These are phyloP conservation scores for Yamadazyma philogaea DNA, from an alignment of 805 yeast species.

Conservation along the genomic window DNA sequence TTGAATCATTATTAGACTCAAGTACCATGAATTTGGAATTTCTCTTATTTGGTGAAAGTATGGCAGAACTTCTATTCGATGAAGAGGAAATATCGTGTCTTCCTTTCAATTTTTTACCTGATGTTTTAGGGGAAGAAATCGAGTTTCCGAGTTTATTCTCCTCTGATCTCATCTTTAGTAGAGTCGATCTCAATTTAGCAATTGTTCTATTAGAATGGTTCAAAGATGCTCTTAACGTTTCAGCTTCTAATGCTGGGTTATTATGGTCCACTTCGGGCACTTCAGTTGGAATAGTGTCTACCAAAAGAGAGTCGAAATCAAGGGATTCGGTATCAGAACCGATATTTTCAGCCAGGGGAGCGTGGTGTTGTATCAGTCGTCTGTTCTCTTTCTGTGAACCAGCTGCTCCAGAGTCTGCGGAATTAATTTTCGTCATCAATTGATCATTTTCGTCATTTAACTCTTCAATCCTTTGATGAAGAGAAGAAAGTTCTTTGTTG, in stretches of 20 bases:
- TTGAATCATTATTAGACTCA: conserved; percentile 15
- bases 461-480: conserved; percentile 52
- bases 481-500: conserved; percentile 42
- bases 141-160: conserved; percentile 22
- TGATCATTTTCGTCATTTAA: conserved; percentile 69
- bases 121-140: conserved; percentile 13
- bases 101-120: conserved; percentile 14
- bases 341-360: background rate
- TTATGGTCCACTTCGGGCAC: conserved; percentile 31
- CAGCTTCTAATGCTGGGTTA: conserved; percentile 54
- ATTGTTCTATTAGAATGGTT: conserved; percentile 63
- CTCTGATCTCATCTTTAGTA: conserved; percentile 39
- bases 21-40: conserved; percentile 30
- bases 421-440: conserved; percentile 38
- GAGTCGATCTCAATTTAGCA: conserved; percentile 51
- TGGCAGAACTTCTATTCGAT: conserved; percentile 22
- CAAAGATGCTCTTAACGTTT: conserved; percentile 62
- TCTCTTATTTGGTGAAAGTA: conserved; percentile 35
- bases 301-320: conserved; percentile 32
- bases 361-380: background rate
- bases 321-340: conserved; percentile 29
- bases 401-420: background rate
- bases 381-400: background rate
- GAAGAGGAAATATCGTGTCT: conserved; percentile 12
- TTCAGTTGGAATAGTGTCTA: conserved; percentile 25